Base-by-base conservation (phyloP, 1,284 basidiomycete species). In the Marasmius oreades region DNA sequence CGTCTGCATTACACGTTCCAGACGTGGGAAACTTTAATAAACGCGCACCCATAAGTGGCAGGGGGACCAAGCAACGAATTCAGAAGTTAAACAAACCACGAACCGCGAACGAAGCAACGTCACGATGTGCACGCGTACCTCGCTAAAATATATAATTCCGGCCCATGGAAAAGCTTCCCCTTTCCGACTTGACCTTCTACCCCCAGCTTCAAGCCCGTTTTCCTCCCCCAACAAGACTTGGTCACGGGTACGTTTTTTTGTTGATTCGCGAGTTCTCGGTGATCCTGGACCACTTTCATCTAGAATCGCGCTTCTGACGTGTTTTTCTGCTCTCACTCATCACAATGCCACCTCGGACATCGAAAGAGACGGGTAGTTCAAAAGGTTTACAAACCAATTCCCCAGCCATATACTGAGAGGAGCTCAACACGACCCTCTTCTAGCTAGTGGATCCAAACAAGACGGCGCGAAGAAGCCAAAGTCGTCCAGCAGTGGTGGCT, bases 1-100 rank as follows among this genome's bases (percentile, higher is more conserved):
- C 39, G 39, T 20, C 39, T 31, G 11, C 39, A 42, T 20, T 20
- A 42, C 39, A n/a, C n/a, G n/a, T 20, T 42, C 39, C 20, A 7
- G n/a, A 42, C 39, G n/a, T 42, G 39, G 16, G n/a, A 42, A 31
- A 31, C 28, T 42, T 42, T 42, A 42, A 75, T 66, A 68, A 71
- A 69, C 64, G 67, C 69, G 67, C 71, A 70, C 69, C 68, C 69
- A 69, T 72, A 72, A 73, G 69, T 70, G 69, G 59, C 63, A 65
- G 66, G 68, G 63, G 68, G 66, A 68, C 66, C 31, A 12, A 18
- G n/a, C 23, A 46, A 10, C 45, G 31, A 50, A 31, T 50, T 50
- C n/a, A 42, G 20, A 42, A 42, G 39, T n/a, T n/a, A 37, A 37
- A 37, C 12, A 37, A 37, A 37, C n/a, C 36, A 37, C 36, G n/a